Conservation (phyloP, 148 eudicot genomes). For the Polygonum aviculare region DNA sequence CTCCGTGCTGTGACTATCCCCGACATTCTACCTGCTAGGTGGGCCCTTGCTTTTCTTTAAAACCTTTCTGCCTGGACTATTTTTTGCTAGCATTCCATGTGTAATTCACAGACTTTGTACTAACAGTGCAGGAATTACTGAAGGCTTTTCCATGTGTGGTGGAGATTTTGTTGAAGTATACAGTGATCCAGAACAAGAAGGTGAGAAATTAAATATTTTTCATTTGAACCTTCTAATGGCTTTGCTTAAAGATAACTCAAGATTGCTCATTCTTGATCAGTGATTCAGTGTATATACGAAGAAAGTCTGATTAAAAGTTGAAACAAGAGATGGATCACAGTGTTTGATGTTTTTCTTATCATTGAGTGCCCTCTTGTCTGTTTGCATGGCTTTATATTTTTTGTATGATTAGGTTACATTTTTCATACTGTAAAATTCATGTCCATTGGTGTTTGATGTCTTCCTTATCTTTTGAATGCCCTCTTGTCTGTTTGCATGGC, state of each 20-base stretch:
- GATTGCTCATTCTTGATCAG: neutral
- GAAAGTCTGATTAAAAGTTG: neutral
- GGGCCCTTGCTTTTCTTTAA: constrained; percentile 11
- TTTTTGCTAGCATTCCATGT: neutral
- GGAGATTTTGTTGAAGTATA: constrained; percentile 99
- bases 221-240: neutral
- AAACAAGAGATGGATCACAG: neutral
- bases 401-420: neutral
- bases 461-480: neutral
- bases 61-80: neutral
- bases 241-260: neutral
- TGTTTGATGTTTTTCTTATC: neutral
- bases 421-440: neutral
- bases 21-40: constrained; percentile 96
- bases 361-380: neutral
- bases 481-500: neutral
- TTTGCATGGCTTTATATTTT: neutral
- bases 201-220: constrained; percentile 25
- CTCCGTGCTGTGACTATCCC: constrained; percentile 86
- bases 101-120: constrained; percentile 19
- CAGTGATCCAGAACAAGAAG: constrained; percentile 81
- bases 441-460: neutral
- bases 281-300: no score
- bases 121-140: constrained; percentile 97
- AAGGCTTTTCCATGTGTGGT: constrained; percentile 99